Base-by-base conservation (phyloP, 2,329 filamentous ascomycete species). In the Pseudocercospora cruenta region DNA sequence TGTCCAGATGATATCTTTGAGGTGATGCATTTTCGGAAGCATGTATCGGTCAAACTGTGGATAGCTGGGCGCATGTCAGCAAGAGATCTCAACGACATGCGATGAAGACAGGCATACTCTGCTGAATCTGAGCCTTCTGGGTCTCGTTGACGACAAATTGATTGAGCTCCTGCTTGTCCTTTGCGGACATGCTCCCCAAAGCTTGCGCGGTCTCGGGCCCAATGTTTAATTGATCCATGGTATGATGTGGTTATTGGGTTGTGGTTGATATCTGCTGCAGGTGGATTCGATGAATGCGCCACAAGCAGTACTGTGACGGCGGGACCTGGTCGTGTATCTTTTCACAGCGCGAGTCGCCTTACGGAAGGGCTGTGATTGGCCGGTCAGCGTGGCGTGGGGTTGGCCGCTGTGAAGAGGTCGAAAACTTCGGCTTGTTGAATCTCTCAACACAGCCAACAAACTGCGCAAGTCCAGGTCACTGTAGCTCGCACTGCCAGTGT, bases 21-120 rank as follows among this genome's bases (percentile, higher is more conserved):
- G 8, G 91, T 90, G 67, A 97, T 85, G 84, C 95, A 99, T 83
- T 97, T 98, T 78, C 90, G 93, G 89, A 94, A 99, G 87, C 95
- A 99, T 8, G 60, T 67, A 53, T 72, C 69, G 45, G 66, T 67
- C 53, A 67, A 57, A 39, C 59, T 63, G 62, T 71, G 70, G 24
- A 71, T 63, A 9, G 65, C 66, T 68, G 26, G 16, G 51, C 19
- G 60, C 39, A 51, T 51, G 39, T 58, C 55, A 58, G 55, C 31
- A 19, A 8, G 19, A 19, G 3, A 1, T 22, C 55, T 43, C 55
- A 36, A 58, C 31, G 8, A 39, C n/a, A 43, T 19, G 55, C 22
- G 55, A 58, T 24, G 55, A 24, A 22, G 55, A 24, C 22, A 16
- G 19, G 28, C 73, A 24, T 70, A 78, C 74, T 77, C 54, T 72